A percentile compares a stretch with the other conserved stretches of the same genome.
Evolutionary conservation across 179 eudicot genomes (phyloP).

Genomic region (Amaranthus tricolor): DNA sequence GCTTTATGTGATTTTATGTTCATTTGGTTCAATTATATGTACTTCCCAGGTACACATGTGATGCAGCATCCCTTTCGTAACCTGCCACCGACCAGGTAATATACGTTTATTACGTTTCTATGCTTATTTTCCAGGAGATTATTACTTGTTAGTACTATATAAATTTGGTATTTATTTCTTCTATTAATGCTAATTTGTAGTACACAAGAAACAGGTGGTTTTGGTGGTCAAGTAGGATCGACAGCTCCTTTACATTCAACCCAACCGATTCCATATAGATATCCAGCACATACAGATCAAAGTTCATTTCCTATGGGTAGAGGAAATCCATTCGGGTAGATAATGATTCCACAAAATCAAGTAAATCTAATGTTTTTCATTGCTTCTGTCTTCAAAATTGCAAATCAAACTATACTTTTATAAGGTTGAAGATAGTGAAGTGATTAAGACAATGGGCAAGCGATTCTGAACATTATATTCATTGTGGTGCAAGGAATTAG

Average conservation of each 20-base stretch:
- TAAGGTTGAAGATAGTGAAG: background rate
- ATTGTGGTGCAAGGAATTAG: background rate
- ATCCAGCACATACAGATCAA: slow-evolving; percentile 32
- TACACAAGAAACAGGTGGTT: slow-evolving; percentile 32
- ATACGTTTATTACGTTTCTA: background rate
- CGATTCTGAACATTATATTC: background rate
- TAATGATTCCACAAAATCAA: background rate
- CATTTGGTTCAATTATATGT: background rate
- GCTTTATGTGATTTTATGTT: background rate
- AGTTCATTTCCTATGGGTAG: slow-evolving; percentile 36
- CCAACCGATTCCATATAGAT: slow-evolving; percentile 29
- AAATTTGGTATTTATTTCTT: background rate
- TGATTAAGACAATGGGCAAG: background rate
- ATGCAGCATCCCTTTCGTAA: slow-evolving; percentile 37
- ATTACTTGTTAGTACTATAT: too few species aligned
- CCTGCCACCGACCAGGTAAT: slow-evolving; percentile 43
- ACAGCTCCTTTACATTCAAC: slow-evolving; percentile 38
- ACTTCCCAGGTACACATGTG: slow-evolving; percentile 44
- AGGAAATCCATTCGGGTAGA: slow-evolving; percentile 71
- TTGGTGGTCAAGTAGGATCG: slow-evolving; percentile 25
- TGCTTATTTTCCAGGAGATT: background rate
- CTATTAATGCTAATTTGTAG: slow-evolving; percentile 33
- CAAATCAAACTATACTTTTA: background rate
- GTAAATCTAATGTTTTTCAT: background rate
- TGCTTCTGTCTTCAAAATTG: background rate